A percentile compares a stretch with the other conserved stretches of the same genome.
Evolutionary conservation across 495 filamentous ascomycete species (phyloP).

Genomic region (Penicillium turbatum): DNA sequence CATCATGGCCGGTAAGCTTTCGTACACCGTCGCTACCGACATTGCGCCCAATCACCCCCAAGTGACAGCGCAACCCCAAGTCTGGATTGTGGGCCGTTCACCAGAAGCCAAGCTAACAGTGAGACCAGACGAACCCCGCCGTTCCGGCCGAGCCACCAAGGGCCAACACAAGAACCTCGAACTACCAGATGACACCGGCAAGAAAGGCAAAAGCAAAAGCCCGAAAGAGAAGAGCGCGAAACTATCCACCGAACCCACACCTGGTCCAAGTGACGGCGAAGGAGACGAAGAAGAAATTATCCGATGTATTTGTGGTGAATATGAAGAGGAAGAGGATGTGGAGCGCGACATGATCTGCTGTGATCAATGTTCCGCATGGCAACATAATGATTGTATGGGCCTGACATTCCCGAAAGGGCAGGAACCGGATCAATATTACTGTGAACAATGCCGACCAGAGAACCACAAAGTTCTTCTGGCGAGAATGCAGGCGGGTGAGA

Average conservation of each 20-base stretch:
- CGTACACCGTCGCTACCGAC: conserved; percentile 25
- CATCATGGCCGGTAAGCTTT: conserved; percentile 48
- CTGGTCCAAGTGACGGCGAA: conserved; percentile 58
- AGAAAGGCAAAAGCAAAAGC: conserved; percentile 60
- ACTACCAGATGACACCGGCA: conserved; percentile 54
- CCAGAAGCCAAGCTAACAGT: conserved; percentile 31
- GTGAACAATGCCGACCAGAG: conserved; percentile 82
- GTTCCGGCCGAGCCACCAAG: conserved; percentile 92
- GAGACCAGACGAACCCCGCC: conserved; percentile 72
- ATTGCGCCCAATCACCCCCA: conserved; percentile 2
- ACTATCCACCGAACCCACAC: conserved; percentile 45
- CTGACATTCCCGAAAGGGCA: conserved; percentile 70
- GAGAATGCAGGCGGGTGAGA: conserved; percentile 72
- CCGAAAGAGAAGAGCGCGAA: conserved; percentile 50
- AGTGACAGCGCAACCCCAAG: conserved; percentile 3
- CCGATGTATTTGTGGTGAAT: conserved; percentile 87
- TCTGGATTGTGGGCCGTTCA: background rate
- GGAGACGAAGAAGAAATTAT: conserved; percentile 63
- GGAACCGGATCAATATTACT: conserved; percentile 77
- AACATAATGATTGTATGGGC: conserved; percentile 94
- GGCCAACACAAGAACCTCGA: conserved; percentile 89
- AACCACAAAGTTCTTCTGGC: conserved; percentile 71
- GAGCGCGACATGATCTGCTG: conserved; percentile 86
- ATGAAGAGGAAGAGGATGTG: conserved; percentile 75
- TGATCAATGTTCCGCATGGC: conserved; percentile 87